A percentile compares a stretch with the other conserved stretches of the same genome.
phyloP scores from a whole-genome alignment of 768 basidiomycete species.

The Suillus ampliporus region DNA sequence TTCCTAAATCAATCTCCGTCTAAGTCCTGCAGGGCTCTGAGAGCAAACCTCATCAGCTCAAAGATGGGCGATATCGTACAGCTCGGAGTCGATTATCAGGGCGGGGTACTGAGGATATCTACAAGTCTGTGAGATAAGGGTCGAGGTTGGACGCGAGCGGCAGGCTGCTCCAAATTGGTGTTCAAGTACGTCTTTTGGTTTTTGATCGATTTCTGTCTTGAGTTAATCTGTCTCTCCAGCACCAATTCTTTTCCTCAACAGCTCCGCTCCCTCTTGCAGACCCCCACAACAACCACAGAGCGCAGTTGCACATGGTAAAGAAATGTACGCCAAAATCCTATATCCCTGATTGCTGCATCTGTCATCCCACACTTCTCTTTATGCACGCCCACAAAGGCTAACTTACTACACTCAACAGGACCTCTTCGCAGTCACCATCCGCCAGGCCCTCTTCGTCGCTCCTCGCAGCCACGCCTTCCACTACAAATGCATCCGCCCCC shows the following conservation, averaged over 20 bases:
- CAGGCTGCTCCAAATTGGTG: slow-evolving; percentile 80
- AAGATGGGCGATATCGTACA: slow-evolving; percentile 95
- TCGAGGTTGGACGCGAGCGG: slow-evolving; percentile 93
- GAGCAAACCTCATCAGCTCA: slow-evolving; percentile 75
- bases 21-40: slow-evolving; percentile 85
- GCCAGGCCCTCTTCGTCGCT: slow-evolving; percentile 95
- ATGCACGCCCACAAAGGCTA: too few species aligned
- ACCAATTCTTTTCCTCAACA: slow-evolving; percentile 82
- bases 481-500: slow-evolving; percentile 95
- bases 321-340: slow-evolving; percentile 40
- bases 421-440: slow-evolving; percentile 69
- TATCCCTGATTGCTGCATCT: slow-evolving; percentile 92
- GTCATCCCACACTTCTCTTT: slow-evolving; percentile 50
- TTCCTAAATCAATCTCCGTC: slow-evolving; percentile 94
- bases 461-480: slow-evolving; percentile 97
- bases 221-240: too few species aligned
- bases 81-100: slow-evolving; percentile 97
- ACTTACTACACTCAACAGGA: too few species aligned
- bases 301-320: slow-evolving; percentile 25
- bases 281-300: slow-evolving; percentile 20
- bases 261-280: slow-evolving; percentile 66
- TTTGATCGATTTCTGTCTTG: background rate
- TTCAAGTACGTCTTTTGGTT: slow-evolving; percentile 71
- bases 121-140: slow-evolving; percentile 94
- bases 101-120: slow-evolving; percentile 96